Percentiles rank a stretch among this genome's conserved stretches.
These are phyloP conservation scores for Phenoliferia sp. DNA, from an alignment of 1,284 basidiomycete species.

Conservation along the genomic window DNA sequence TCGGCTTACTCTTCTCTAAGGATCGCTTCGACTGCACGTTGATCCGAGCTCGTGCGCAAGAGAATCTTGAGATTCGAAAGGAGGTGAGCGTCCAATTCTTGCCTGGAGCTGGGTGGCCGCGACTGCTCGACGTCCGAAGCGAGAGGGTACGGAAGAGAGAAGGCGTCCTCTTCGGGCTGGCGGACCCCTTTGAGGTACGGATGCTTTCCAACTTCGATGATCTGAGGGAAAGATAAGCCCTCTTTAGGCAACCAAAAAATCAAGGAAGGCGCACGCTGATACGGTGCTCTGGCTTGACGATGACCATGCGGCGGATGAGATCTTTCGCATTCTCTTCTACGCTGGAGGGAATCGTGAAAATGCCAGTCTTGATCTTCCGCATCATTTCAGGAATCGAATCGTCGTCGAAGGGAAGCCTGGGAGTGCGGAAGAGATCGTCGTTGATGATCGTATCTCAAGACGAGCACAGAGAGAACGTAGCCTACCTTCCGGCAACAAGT, in stretches of 20 bases:
- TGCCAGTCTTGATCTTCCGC: constrained; percentile 38
- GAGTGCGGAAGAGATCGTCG: neutral
- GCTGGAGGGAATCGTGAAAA: constrained; percentile 38
- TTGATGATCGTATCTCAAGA: no score
- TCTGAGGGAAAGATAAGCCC: neutral
- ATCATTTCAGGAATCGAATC: constrained; percentile 41
- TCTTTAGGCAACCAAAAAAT: neutral
- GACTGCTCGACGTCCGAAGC: neutral
- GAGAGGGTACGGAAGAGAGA: neutral
- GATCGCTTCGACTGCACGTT: neutral
- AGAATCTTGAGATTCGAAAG: neutral
- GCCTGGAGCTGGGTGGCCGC: neutral
- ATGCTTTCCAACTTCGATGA: neutral
- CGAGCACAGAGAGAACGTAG: neutral
- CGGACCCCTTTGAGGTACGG: neutral
- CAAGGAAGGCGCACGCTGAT: constrained; percentile 4
- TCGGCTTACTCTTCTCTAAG: neutral
- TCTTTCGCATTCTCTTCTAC: constrained; percentile 37
- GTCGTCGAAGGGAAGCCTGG: constrained; percentile 42
- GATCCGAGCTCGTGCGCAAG: neutral
- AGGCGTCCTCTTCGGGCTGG: neutral
- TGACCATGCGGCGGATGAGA: constrained; percentile 40
- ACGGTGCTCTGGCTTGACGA: constrained; percentile 36
- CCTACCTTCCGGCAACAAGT: constrained; percentile 39
- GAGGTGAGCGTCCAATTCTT: neutral